Evolutionary conservation across 2,329 filamentous ascomycete species (phyloP), one percentile per base, ranked within the genome.

Genomic region (Emmonsia crescens): DNA sequence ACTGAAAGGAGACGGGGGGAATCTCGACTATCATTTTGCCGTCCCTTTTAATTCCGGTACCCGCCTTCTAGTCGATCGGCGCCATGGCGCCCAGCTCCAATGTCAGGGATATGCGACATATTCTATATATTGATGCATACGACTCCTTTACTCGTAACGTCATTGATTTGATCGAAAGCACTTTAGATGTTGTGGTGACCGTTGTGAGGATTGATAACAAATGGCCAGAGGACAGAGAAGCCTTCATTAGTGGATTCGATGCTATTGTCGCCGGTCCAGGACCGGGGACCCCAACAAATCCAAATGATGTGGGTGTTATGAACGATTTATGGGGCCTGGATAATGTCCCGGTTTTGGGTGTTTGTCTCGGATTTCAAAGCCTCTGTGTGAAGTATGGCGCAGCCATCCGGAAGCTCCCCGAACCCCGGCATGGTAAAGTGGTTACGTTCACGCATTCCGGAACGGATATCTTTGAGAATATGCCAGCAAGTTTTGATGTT

Each of bases 91-190:
- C 24, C 24, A 33, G n/a, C 5, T 33, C 49, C 27, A n/a, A 21
- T 2, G 16, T 57, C 3, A 46, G 46, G 9, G 16, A 27, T 24
- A 10, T 31, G 24, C 12, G 16, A 12, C 48, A 33, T 38, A 88
- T 97, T 64, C 84, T 97, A 65, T 96, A 96, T 76, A 81, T 99
- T 67, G 94, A 97, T 74, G 92, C 93, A 64, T 96, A 96, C 76
- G 94, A 99, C 78, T 96, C 92, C 49, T 99, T 96, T 76, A 90
- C 91, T 61, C 92, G 96, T 77, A 97, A 96, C 77, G 94, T 97
- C 69, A 85, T 95, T 60, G 86, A 89, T 5, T 83, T 96, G 40
- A 81, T 97, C 55, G 83, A 88, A 67, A 85, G 87, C 3, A 80
- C 84, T 3, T 80, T 96, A 9, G 77, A 81, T 63, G 88, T 83